Evolutionary conservation across 768 basidiomycete species (phyloP), one percentile per base, ranked within the genome.

Genomic region (Mrakia frigida): DNA sequence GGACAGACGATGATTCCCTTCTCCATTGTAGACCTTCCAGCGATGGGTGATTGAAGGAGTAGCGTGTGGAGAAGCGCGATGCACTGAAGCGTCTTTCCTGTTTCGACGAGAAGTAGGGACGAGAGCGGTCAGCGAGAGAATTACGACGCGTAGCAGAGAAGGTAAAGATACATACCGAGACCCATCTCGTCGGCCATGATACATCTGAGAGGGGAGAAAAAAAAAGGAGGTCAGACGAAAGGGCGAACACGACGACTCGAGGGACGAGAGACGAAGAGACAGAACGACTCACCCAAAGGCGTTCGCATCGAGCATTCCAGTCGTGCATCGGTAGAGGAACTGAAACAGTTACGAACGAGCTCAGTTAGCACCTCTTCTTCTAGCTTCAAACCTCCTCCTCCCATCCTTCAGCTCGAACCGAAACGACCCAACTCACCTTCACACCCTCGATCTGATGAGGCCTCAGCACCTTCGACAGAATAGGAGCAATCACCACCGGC

Each of bases 111-210:
- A 35, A 14, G 5, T 39, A 50, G 23, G 28, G 59, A 14, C 21
- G 25, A 28, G 46, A 10, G 14, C 11, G 28, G 41, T 50, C 60
- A 25, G 16, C 60, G 33, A 65, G 21, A 33, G 39, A 23, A 21
- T 6, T 6, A 31, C 35, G n/a, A 50, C n/a, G n/a, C n/a, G n/a
- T n/a, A n/a, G n/a, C n/a, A 2, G 28, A n/a, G 28, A 16, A 14
- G 41, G 16, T 4, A 50, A 25, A 31, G 16, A n/a, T 18, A 83
- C 84, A 80, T 79, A 80, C 86, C 96, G 21, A 98, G 88, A 80
- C 96, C 96, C 96, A 99, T 99, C 84, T 96, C 96, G 81, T 99
- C 96, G 0, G 96, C 96, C 96, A 99, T 98, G 83, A 99, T 99
- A 81, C 96, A 98, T 0, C 92, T 93, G 78, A 3, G 35, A 90